These are phyloP conservation scores for Alternaria novae-zelandiae DNA, from an alignment of 2,329 filamentous ascomycete genomes.

Conservation along the genomic window DNA sequence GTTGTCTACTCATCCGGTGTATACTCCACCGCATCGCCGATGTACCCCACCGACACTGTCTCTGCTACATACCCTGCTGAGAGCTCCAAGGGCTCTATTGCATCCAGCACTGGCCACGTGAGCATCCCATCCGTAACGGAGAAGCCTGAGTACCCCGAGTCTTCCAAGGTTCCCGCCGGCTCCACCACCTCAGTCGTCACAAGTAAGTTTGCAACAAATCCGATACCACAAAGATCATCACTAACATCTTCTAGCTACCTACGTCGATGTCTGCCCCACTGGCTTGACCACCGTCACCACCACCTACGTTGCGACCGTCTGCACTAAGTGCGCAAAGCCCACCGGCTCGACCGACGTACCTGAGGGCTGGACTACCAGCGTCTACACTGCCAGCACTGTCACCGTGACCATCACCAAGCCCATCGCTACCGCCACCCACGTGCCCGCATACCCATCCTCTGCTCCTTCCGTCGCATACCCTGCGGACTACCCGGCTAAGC, in stretches of 20 bases:
- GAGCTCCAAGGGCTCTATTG: conserved; percentile 11
- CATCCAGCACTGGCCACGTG: conserved; percentile 9
- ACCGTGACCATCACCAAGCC: conserved; percentile 45
- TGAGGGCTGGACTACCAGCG: conserved; percentile 42
- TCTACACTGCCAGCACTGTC: conserved; percentile 37
- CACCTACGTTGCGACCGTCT: conserved; percentile 39
- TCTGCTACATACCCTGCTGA: neutral
- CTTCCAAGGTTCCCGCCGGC: conserved; percentile 15
- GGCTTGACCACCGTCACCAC: conserved; percentile 43
- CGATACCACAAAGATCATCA: neutral
- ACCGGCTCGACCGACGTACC: conserved; percentile 27
- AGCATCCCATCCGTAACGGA: conserved; percentile 20
- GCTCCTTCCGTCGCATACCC: conserved; percentile 11
- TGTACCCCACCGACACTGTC: conserved; percentile 2
- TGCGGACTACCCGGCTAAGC: conserved; percentile 11
- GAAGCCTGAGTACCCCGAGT: conserved; percentile 19
- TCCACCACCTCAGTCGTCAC: conserved; percentile 26
- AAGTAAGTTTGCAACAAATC: conserved; percentile 16
- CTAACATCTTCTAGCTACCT: conserved; percentile 23
- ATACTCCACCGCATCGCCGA: neutral
- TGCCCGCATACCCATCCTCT: conserved; percentile 21
- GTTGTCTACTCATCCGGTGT: neutral
- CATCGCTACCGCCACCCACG: conserved; percentile 22
- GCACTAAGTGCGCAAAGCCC: conserved; percentile 28
- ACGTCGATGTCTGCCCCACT: conserved; percentile 47